Conservation (phyloP, 2,329 filamentous ascomycete genomes). For the Laburnicola sp. region DNA sequence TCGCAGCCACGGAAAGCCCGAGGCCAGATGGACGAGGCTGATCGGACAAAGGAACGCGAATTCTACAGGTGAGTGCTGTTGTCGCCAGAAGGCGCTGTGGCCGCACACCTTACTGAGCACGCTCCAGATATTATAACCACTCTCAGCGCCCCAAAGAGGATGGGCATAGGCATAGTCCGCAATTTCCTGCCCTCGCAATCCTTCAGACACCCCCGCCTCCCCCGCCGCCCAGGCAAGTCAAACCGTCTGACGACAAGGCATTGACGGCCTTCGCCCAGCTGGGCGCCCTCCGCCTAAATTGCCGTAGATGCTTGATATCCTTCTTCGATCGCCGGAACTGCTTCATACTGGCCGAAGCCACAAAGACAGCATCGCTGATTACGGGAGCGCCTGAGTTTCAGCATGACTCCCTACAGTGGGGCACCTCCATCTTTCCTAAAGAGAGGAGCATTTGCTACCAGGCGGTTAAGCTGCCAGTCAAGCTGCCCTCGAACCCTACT, state of each 20-base stretch:
- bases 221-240: constrained; percentile 9
- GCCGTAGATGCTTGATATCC: constrained; percentile 42
- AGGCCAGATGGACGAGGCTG: constrained; percentile 31
- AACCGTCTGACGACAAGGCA: constrained; percentile 32
- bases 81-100: neutral
- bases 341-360: constrained; percentile 47
- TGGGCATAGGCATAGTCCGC: constrained; percentile 21
- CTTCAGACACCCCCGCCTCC: constrained; percentile 16
- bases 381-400: constrained; percentile 24
- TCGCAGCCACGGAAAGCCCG: constrained; percentile 17
- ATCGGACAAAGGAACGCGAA: constrained; percentile 38
- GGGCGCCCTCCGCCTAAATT: constrained; percentile 37
- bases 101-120: constrained; percentile 10
- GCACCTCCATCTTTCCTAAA: constrained; percentile 35
- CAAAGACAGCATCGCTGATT: constrained; percentile 38
- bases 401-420: constrained; percentile 39
- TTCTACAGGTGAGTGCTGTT: constrained; percentile 37
- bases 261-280: constrained; percentile 45
- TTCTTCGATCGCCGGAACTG: constrained; percentile 43
- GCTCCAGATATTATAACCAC: constrained; percentile 33
- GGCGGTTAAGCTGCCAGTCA: too few relatives aligned
- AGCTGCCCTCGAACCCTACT: constrained; percentile 30
- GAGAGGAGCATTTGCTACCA: constrained; percentile 36
- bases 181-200: constrained; percentile 21
- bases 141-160: constrained; percentile 29